Percentiles rank a stretch among this genome's conserved stretches.
These are phyloP conservation scores for Conoideocrella luteorostrata DNA, from an alignment of 2,329 filamentous ascomycete species.

Conservation along the genomic window DNA sequence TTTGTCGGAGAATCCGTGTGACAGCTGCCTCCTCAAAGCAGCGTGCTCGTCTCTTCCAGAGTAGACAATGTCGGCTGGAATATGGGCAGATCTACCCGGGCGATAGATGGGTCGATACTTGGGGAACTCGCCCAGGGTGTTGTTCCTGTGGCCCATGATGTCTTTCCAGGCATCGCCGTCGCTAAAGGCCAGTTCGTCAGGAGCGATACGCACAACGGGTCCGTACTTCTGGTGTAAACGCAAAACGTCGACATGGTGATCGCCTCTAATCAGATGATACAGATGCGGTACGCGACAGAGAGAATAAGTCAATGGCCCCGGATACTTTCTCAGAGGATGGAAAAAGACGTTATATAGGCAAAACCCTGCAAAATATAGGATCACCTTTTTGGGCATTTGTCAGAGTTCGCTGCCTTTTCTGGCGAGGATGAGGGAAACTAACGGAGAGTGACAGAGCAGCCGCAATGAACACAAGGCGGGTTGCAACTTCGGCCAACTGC, in stretches of 20 bases:
- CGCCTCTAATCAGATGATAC: slow-evolving; percentile 14
- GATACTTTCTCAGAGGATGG: slow-evolving; percentile 25
- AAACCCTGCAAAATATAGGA: not conserved
- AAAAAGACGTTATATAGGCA: slow-evolving; percentile 25
- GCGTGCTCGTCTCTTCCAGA: slow-evolving; percentile 11
- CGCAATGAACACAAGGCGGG: too few relatives aligned
- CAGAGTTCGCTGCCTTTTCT: too few relatives aligned
- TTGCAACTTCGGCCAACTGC: too few relatives aligned
- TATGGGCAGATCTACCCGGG: not conserved
- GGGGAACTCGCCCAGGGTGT: slow-evolving; percentile 5
- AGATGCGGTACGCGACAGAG: slow-evolving; percentile 8
- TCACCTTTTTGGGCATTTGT: too few relatives aligned
- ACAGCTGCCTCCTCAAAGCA: slow-evolving; percentile 10
- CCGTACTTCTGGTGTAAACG: slow-evolving; percentile 34
- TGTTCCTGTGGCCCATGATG: slow-evolving; percentile 22
- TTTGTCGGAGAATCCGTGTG: slow-evolving; percentile 19
- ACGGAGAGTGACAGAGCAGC: too few relatives aligned
- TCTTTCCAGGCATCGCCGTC: slow-evolving; percentile 30
- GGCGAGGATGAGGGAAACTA: too few relatives aligned
- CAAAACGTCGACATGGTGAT: slow-evolving; percentile 9
- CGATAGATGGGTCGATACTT: slow-evolving; percentile 4
- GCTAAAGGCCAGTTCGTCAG: slow-evolving; percentile 39
- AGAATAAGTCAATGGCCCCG: slow-evolving; percentile 18
- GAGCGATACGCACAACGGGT: slow-evolving; percentile 37
- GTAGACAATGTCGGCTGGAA: slow-evolving; percentile 7